These are phyloP conservation scores for Rhizoctonia solani DNA, from an alignment of 1,284 basidiomycete species.

Conservation along the genomic window DNA sequence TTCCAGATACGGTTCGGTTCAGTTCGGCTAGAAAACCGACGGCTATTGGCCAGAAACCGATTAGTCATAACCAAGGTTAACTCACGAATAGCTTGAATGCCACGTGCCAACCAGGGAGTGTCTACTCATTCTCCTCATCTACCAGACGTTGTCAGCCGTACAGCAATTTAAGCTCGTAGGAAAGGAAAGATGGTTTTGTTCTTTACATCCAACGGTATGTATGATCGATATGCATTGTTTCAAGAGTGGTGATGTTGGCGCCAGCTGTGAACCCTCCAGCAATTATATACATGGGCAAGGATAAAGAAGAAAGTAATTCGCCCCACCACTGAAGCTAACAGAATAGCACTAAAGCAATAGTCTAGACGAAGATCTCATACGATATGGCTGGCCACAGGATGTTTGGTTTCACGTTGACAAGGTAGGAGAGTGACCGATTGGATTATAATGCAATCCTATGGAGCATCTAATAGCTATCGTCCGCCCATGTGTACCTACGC, in stretches of 20 bases:
- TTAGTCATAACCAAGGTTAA: too few relatives aligned
- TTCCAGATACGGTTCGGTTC: too few relatives aligned
- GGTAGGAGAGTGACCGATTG: conserved; percentile 33
- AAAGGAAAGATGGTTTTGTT: conserved; percentile 54
- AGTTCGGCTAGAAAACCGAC: too few relatives aligned
- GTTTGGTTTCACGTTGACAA: conserved; percentile 63
- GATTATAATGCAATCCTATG: conserved; percentile 1
- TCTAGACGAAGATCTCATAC: conserved; percentile 90
- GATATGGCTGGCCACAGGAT: conserved; percentile 70
- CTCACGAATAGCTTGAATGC: too few relatives aligned
- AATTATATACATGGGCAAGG: conserved; percentile 90
- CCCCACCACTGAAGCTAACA: neutral
- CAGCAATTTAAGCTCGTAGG: neutral
- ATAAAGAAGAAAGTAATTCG: conserved; percentile 87
- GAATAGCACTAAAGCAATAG: too few relatives aligned
- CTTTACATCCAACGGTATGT: conserved; percentile 54
- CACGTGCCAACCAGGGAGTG: neutral
- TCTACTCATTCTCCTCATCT: neutral
- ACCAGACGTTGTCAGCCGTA: neutral
- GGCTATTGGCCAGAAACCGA: too few relatives aligned
- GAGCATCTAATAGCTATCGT: conserved; percentile 94
- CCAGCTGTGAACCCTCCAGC: conserved; percentile 63
- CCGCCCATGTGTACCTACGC: conserved; percentile 92
- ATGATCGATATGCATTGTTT: neutral
- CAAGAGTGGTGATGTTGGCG: conserved; percentile 19